Evolutionary conservation across 371 early-diverging fungal genomes (phyloP).

Genomic region (Mucor mucedo): DNA sequence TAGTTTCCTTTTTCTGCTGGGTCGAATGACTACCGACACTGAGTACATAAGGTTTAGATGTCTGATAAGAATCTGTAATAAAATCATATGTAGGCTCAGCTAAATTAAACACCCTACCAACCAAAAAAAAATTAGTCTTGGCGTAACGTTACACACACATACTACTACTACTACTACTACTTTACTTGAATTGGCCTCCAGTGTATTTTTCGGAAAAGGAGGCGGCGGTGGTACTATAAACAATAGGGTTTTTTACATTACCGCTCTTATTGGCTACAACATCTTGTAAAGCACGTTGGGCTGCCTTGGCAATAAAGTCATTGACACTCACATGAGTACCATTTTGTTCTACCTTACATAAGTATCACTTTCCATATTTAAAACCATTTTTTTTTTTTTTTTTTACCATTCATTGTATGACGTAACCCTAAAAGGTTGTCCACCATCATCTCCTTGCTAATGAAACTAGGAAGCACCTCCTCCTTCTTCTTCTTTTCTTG

Average conservation of each 20-base stretch:
- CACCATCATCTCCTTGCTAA: conserved; percentile 69
- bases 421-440: conserved; percentile 74
- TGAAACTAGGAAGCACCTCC: conserved; percentile 53
- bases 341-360: conserved; percentile 44
- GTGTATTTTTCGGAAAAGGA: conserved; percentile 31
- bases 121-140: conserved; percentile 2
- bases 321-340: conserved; percentile 78
- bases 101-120: conserved; percentile 46
- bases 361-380: too few species aligned
- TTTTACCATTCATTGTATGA: conserved; percentile 69
- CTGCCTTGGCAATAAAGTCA: conserved; percentile 88
- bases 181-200: conserved; percentile 50
- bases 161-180: neutral
- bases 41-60: conserved; percentile 46
- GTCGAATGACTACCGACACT: conserved; percentile 17
- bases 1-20: conserved; percentile 6
- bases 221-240: conserved; percentile 14
- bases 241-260: conserved; percentile 19
- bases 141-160: too few species aligned
- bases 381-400: neutral
- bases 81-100: conserved; percentile 52
- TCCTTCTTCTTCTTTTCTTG: conserved; percentile 23
- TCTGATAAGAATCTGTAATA: conserved; percentile 46
- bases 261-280: conserved; percentile 49
- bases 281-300: conserved; percentile 76